Percentiles rank a stretch among this genome's conserved stretches.
Conservation (phyloP, 148 eudicot genomes). For the Chenopodium quinoa region DNA sequence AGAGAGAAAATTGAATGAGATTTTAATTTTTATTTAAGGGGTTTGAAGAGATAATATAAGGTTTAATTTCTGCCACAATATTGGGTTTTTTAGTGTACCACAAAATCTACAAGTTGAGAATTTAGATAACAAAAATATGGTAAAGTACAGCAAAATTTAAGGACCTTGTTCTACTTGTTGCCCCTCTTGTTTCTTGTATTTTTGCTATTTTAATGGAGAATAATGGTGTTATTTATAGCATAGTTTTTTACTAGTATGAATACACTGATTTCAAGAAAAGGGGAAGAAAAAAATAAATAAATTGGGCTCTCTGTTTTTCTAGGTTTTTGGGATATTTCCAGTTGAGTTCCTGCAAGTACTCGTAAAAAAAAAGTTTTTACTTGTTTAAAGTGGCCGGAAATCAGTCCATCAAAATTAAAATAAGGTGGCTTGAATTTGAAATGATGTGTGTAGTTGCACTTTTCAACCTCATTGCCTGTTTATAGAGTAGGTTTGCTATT, state of each 20-base stretch:
- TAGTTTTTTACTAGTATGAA: background rate
- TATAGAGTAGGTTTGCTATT: too few species aligned
- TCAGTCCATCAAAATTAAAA: too few species aligned
- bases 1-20: conserved; percentile 8
- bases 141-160: background rate
- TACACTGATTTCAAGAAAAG: background rate
- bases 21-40: background rate
- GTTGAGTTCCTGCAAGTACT: background rate
- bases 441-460: too few species aligned
- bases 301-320: conserved; percentile 5
- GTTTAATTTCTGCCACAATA: conserved; percentile 31
- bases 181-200: too few species aligned
- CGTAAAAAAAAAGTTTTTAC: background rate
- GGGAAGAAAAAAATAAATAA: background rate
- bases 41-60: conserved; percentile 27
- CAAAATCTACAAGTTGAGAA: background rate
- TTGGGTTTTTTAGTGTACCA: background rate
- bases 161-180: background rate
- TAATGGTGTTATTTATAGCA: background rate
- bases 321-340: background rate
- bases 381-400: background rate
- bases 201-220: background rate
- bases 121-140: background rate
- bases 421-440: background rate
- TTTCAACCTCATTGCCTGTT: too few species aligned